Conservation (phyloP, 805 yeast genomes). For the Monosporozyma solicola region DNA sequence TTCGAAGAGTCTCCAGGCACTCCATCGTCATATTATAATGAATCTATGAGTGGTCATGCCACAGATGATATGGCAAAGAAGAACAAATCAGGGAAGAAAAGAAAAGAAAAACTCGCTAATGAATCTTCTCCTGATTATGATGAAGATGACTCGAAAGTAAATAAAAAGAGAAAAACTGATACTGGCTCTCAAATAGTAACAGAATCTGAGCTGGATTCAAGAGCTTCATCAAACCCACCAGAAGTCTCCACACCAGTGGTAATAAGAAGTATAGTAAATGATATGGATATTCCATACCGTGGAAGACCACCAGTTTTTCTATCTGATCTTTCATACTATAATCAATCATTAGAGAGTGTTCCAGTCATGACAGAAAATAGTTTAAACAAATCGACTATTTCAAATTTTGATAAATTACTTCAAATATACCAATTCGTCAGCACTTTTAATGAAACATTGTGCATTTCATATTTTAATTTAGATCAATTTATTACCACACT, state of each 20-base stretch:
- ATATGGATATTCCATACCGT: constrained; percentile 19
- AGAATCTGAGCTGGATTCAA: background rate
- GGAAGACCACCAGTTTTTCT: constrained; percentile 15
- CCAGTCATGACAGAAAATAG: constrained; percentile 3
- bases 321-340: constrained; percentile 14
- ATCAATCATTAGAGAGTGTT: constrained; percentile 17
- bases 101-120: background rate
- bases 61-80: background rate
- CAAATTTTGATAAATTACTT: constrained; percentile 18
- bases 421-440: constrained; percentile 26
- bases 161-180: constrained; percentile 1
- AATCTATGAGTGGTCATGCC: background rate
- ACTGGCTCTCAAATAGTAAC: background rate
- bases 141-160: background rate
- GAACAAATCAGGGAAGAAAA: background rate
- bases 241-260: constrained; percentile 4
- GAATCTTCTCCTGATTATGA: background rate
- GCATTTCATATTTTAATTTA: constrained; percentile 20
- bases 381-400: constrained; percentile 3
- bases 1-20: background rate
- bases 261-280: constrained; percentile 21
- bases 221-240: background rate
- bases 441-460: constrained; percentile 21
- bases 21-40: background rate
- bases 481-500: constrained; percentile 25